Percentiles rank a stretch among this genome's conserved stretches.
Evolutionary conservation across 805 yeast genomes (phyloP).

Genomic region (Vanderwaltozyma yarrowii): DNA sequence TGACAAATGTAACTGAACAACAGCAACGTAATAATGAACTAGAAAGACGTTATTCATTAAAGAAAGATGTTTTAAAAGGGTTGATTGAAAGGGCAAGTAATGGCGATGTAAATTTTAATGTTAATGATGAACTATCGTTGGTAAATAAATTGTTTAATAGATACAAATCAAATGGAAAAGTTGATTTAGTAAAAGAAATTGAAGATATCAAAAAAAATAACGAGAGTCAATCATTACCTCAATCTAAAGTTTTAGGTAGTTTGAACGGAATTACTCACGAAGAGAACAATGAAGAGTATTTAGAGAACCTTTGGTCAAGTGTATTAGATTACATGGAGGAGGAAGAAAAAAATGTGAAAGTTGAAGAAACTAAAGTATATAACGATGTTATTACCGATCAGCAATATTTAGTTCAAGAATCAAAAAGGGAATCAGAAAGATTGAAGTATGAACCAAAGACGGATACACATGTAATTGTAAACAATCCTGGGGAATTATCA

Average conservation of each 20-base stretch:
- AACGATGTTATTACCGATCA: constrained; percentile 17
- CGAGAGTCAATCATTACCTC: constrained; percentile 10
- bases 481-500: constrained; percentile 32
- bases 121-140: constrained; percentile 32
- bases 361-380: neutral
- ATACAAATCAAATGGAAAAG: neutral
- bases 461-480: constrained; percentile 30
- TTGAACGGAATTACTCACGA: neutral
- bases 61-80: constrained; percentile 30
- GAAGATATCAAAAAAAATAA: constrained; percentile 4
- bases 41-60: constrained; percentile 30
- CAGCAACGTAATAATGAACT: constrained; percentile 33
- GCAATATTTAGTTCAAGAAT: constrained; percentile 9
- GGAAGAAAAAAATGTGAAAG: neutral
- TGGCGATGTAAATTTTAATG: constrained; percentile 31
- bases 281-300: constrained; percentile 16
- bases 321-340: constrained; percentile 15
- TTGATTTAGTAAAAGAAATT: neutral
- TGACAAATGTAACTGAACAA: constrained; percentile 36
- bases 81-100: constrained; percentile 31
- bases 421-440: constrained; percentile 19
- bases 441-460: constrained; percentile 24
- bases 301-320: constrained; percentile 23
- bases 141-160: constrained; percentile 28
- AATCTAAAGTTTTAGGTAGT: neutral